These are phyloP conservation scores for Epichloe bromicola DNA, from an alignment of 2,329 filamentous ascomycete species.

Conservation along the genomic window DNA sequence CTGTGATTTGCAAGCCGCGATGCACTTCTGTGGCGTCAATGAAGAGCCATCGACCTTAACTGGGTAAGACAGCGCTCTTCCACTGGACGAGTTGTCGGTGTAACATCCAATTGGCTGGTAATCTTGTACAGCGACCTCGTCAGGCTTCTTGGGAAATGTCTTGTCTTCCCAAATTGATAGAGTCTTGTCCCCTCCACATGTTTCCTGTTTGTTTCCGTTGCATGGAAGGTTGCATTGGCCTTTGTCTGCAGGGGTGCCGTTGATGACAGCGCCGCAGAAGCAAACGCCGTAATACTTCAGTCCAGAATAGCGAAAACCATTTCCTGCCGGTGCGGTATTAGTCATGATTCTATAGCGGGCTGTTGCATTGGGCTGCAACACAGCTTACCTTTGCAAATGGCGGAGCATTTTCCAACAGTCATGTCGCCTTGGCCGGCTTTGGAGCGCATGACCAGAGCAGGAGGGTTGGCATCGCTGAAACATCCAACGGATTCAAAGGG, in stretches of 20 bases:
- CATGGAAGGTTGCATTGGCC: conserved; percentile 45
- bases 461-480: conserved; percentile 25
- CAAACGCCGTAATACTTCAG: conserved; percentile 39
- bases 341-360: not conserved
- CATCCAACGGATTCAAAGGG: conserved; percentile 37
- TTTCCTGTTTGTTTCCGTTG: conserved; percentile 30
- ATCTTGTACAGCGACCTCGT: conserved; percentile 31
- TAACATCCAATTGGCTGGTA: conserved; percentile 54
- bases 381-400: conserved; percentile 33
- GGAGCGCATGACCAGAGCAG: conserved; percentile 30
- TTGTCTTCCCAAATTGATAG: conserved; percentile 38
- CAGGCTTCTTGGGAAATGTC: conserved; percentile 30
- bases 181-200: conserved; percentile 32
- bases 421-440: conserved; percentile 24
- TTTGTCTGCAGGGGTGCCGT: conserved; percentile 37
- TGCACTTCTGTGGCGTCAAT: conserved; percentile 30
- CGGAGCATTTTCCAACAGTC: conserved; percentile 34
- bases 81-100: conserved; percentile 27
- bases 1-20: conserved; percentile 27
- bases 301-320: conserved; percentile 37
- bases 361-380: not conserved
- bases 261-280: conserved; percentile 38
- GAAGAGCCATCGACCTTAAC: conserved; percentile 21
- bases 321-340: conserved; percentile 18
- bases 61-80: conserved; percentile 32